Conservation (phyloP, 805 yeast genomes). For the Schwanniomyces yamadae region DNA sequence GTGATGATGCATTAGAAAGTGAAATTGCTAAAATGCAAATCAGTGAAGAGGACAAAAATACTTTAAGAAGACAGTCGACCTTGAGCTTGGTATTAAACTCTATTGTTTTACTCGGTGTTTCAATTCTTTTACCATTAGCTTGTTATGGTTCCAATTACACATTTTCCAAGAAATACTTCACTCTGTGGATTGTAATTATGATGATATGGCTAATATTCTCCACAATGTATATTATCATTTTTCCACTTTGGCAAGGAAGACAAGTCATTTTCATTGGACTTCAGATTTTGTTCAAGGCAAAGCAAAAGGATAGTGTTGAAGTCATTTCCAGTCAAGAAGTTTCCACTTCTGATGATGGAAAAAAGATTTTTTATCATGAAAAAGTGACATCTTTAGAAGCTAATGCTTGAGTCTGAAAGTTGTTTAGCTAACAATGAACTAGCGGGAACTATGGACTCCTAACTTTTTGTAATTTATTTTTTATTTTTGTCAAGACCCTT, state of each 20-base stretch:
- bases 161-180: slow-evolving; percentile 34
- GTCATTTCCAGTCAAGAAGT: neutral
- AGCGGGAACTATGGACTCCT: too few species aligned
- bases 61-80: slow-evolving; percentile 1
- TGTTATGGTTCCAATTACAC: slow-evolving; percentile 31
- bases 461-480: too few species aligned
- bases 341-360: neutral
- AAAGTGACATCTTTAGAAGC: neutral
- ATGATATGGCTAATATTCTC: slow-evolving; percentile 37
- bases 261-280: neutral
- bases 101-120: slow-evolving; percentile 1
- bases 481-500: too few species aligned
- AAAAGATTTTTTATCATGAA: neutral
- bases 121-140: slow-evolving; percentile 1
- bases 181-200: slow-evolving; percentile 36
- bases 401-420: too few species aligned
- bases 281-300: neutral
- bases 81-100: slow-evolving; percentile 1
- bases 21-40: slow-evolving; percentile 1
- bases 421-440: too few species aligned
- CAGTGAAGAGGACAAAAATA: neutral
- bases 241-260: slow-evolving; percentile 34
- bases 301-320: neutral
- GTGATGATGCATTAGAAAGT: slow-evolving; percentile 4
- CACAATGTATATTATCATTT: slow-evolving; percentile 32